Evolutionary conservation across 1,284 basidiomycete genomes (phyloP), one percentile per base, ranked within the genome.

Genomic region (Cerrena zonata): DNA sequence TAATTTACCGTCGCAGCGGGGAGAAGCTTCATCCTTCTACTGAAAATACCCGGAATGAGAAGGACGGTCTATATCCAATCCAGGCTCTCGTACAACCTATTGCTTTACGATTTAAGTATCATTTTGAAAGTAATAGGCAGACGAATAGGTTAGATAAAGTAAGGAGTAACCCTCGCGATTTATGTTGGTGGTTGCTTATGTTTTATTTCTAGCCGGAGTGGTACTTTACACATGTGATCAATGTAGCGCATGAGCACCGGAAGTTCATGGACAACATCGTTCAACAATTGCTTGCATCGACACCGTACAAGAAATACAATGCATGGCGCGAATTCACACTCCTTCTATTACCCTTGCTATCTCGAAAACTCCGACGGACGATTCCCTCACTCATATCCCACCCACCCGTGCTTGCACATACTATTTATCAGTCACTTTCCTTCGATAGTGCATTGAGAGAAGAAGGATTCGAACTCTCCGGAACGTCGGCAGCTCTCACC

Each of bases 111-210:
- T 99, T 98, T 75, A 91, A 89, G 60, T 99, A 90, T 66, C 96
- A 99, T 63, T 99, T 99, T 60, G 93, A 97, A 56, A 84, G 89
- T 0, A 75, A 80, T 12, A 76, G 91, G 30, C 80, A 85, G 54
- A 99, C 95, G 0, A 99, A 97, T 67, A 79, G 92, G 44, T 69
- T 95, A 4, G 95, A 98, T 72, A 99, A 96, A 80, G 91, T 88
- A 42, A 30, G 21, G 12, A n/a, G 43, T 24, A 19, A 13, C 44
- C 10, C 40, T 11, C 13, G 18, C 23, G 23, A n/a, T 37, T 10
- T 38, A 1, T 38, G 12, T n/a, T 12, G 24, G 45, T 19, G 40
- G 7, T 45, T 19, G 23, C 15, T 18, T 42, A 38, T 23, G 21
- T 26, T 25, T 43, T 11, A 18, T n/a, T 11, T 50, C 39, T 61